Conservation (phyloP, 768 basidiomycete species). For the Erythrobasidium yunnanense region DNA sequence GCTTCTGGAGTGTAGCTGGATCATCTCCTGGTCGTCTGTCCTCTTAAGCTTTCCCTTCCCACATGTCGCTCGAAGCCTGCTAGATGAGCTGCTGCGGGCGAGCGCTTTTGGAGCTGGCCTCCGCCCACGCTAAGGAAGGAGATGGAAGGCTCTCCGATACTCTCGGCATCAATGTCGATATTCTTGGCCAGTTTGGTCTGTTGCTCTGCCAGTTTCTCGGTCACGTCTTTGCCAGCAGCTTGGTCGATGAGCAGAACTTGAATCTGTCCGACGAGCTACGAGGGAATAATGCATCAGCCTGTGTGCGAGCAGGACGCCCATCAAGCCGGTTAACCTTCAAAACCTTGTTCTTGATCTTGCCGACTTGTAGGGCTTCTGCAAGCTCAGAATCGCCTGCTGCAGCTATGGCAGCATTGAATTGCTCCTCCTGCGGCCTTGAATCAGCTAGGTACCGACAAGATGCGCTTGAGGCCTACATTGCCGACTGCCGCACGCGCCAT, state of each 20-base stretch:
- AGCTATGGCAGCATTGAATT: not conserved
- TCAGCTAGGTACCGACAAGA: not conserved
- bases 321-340: no score
- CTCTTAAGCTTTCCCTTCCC: no score
- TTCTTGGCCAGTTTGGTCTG: slow-evolving; percentile 9
- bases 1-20: no score
- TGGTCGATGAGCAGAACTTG: not conserved
- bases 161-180: not conserved
- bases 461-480: not conserved
- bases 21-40: no score
- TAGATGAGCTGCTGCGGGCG: no score
- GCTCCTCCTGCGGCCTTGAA: not conserved
- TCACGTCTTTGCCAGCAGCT: not conserved
- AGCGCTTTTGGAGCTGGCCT: no score
- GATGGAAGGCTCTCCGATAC: not conserved
- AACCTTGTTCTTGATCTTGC: not conserved
- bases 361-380: not conserved
- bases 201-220: not conserved
- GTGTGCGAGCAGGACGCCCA: no score
- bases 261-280: not conserved
- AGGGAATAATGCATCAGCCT: no score
- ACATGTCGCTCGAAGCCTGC: no score
- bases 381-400: not conserved
- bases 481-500: not conserved
- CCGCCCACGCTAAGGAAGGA: not conserved